These are phyloP conservation scores for Penicillium turbatum DNA, from an alignment of 495 filamentous ascomycete species.

Conservation along the genomic window DNA sequence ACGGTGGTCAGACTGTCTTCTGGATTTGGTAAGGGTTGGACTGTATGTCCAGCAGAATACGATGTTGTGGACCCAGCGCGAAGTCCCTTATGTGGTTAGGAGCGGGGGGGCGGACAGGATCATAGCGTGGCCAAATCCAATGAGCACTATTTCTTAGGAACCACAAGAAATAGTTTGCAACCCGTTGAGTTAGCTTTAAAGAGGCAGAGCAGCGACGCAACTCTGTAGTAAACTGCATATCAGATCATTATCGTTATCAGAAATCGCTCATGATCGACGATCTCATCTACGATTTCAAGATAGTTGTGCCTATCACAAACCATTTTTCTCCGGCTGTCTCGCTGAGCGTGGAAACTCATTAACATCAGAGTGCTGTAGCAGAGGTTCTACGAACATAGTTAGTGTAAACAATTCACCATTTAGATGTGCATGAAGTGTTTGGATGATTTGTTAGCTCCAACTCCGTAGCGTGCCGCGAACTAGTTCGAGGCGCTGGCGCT, in stretches of 20 bases:
- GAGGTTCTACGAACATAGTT: no score
- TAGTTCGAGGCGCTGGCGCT: slow-evolving; percentile 9
- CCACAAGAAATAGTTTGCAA: no score
- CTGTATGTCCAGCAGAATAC: not conserved
- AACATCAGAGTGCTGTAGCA: no score
- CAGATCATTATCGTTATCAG: not conserved
- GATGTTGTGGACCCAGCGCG: not conserved
- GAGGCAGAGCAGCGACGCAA: no score
- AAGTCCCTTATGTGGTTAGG: not conserved
- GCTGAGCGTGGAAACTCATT: not conserved
- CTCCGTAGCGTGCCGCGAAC: not conserved
- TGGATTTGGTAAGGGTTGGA: not conserved
- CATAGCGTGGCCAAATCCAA: no score
- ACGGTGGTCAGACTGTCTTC: not conserved
- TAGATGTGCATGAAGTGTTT: not conserved
- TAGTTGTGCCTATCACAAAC: no score
- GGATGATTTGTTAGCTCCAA: not conserved
- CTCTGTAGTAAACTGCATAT: no score
- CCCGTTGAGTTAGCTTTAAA: no score
- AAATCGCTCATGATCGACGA: not conserved
- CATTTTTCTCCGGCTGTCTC: not conserved
- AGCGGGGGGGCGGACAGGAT: no score
- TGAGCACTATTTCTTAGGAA: no score
- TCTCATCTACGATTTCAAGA: not conserved
- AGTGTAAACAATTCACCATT: no score